Base-by-base conservation (phyloP, 371 early-diverging fungal genomes). In the Syncephalastrum monosporum region DNA sequence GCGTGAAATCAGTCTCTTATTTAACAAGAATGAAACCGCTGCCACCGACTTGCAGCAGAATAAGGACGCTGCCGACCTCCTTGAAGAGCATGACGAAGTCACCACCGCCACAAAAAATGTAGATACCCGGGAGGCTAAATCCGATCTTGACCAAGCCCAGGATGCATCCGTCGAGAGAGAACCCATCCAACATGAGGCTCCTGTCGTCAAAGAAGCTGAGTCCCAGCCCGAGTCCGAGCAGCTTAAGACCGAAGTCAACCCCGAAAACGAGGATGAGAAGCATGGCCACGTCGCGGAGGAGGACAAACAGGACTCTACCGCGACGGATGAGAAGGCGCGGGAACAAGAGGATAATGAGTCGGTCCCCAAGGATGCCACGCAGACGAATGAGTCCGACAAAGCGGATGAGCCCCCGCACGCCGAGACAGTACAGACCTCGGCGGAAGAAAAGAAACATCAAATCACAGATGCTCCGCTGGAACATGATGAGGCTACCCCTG, bases 1-100 rank as follows among this genome's bases (percentile, higher is more conserved):
- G 53, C 83, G 85, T 14, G 91, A 91, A 63, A 82, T 91, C 50
- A 67, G 72, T 3, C 64, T 86, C 27, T 65, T 90, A 55, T 90
- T 90, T 72, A 54, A 23, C 27, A 38, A 38, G 25, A 3, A 15
- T 17, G 51, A 51, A 5, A 10, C 42, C 7, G 14, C 47, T 3
- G 6, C 48, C 48, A 12, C 38, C 38, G 17, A 13, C 48, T 21
- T 48, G 48, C 21, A 24, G 15, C 48, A 12, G 14, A 15, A 21
- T 23, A 48, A 48, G 4, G 27, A 46, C 5, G 6, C 19, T 15
- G 21, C 21, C 6, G 14, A 17, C 16, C 2, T 17, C 19, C 15
- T 21, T 48, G 27, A 10, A 48, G 48, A 48, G 45, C 55, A 54
- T 29, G 45, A 54, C 25, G 38, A 51, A 51, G 10, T 16, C 19